phyloP scores from a whole-genome alignment of 345 rosid genomes.

The Gossypium ekmanianum region DNA sequence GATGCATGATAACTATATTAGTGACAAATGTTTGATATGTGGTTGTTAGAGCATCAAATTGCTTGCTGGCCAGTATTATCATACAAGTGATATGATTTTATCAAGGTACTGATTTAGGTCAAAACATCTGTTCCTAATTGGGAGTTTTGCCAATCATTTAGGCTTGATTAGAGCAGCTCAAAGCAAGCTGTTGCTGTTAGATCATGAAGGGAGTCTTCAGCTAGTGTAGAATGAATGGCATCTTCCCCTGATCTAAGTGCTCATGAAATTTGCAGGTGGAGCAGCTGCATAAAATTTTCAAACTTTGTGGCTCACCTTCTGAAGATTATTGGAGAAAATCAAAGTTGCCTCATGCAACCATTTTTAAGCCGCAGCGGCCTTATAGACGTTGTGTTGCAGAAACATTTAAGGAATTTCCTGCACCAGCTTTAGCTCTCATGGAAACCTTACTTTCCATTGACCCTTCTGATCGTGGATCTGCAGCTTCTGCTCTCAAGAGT shows the following conservation, averaged over 20 bases:
- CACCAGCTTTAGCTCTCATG: constrained; percentile 77
- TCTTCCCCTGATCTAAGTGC: background rate
- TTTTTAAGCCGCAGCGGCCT: constrained; percentile 96
- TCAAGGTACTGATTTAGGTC: background rate
- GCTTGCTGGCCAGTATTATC: background rate
- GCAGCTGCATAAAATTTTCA: constrained; percentile 96
- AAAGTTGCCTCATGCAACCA: constrained; percentile 94
- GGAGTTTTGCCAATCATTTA: background rate
- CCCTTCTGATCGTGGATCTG: constrained; percentile 91
- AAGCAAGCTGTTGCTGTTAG: background rate
- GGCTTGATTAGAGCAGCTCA: background rate
- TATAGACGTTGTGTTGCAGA: constrained; percentile 87
- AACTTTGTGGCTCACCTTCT: constrained; percentile 95
- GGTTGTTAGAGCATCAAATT: background rate
- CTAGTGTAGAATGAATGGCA: background rate
- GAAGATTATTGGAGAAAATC: constrained; percentile 96
- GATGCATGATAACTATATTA: background rate
- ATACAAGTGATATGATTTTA: background rate
- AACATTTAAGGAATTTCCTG: constrained; percentile 91
- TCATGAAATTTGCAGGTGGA: constrained; percentile 55
- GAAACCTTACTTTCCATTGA: constrained; percentile 82
- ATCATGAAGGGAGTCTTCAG: background rate
- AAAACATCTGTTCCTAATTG: background rate
- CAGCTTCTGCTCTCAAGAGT: constrained; percentile 68
- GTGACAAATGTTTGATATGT: background rate